Evolutionary conservation across 352 stramenopile species (phyloP).

Genomic region (Pythium aphanidermatum): DNA sequence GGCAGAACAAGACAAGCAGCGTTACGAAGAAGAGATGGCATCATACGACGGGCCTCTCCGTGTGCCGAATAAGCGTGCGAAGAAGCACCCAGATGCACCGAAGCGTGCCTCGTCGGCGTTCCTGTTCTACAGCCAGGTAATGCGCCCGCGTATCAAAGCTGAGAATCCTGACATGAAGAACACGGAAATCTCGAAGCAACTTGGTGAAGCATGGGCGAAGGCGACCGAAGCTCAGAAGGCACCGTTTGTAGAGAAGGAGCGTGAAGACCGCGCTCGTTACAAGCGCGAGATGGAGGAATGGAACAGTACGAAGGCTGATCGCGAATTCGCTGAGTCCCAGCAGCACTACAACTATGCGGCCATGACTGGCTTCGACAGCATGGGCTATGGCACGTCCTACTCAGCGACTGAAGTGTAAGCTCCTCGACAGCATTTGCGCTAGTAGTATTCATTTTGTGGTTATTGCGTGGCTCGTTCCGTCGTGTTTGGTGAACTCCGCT

Average conservation of each 20-base stretch:
- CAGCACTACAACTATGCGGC: conserved; percentile 81
- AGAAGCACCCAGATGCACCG: conserved; percentile 92
- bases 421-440: no score
- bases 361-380: conserved; percentile 80
- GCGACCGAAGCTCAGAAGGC: conserved; percentile 87
- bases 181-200: conserved; percentile 93
- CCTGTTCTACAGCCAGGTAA: conserved; percentile 92
- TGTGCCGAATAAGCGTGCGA: conserved; percentile 90
- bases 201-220: conserved; percentile 91
- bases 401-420: conserved; percentile 30
- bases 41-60: conserved; percentile 88
- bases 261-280: conserved; percentile 88
- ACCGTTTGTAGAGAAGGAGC: conserved; percentile 91
- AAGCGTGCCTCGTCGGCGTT: conserved; percentile 94
- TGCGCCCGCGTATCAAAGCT: conserved; percentile 84
- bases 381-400: conserved; percentile 68
- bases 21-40: conserved; percentile 93
- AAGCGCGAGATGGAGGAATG: conserved; percentile 92
- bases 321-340: conserved; percentile 76
- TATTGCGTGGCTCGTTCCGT: neutral
- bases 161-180: conserved; percentile 94
- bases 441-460: no score
- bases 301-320: conserved; percentile 81
- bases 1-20: conserved; percentile 91
- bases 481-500: neutral